Percentiles rank a stretch among this genome's conserved stretches.
These are phyloP conservation scores for Aspergillus viridinutans DNA, from an alignment of 2,329 filamentous ascomycete species.

Conservation along the genomic window DNA sequence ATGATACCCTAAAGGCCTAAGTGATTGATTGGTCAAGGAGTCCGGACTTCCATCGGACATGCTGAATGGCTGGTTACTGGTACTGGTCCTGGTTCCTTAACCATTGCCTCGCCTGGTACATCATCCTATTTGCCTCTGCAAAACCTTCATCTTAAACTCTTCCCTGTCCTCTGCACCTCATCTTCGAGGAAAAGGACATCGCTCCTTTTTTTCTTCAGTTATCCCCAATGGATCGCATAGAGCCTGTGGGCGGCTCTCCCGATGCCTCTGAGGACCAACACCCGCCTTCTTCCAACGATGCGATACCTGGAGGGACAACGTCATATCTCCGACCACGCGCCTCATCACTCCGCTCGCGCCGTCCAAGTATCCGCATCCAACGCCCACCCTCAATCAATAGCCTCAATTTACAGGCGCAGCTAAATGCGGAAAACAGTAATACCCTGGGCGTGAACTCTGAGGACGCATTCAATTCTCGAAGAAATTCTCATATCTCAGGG, in stretches of 20 bases:
- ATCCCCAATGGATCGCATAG: conserved; percentile 37
- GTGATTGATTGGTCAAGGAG: neutral
- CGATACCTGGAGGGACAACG: conserved; percentile 17
- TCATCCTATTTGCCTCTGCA: neutral
- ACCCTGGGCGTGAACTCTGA: neutral
- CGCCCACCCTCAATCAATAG: conserved; percentile 14
- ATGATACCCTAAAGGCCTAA: neutral
- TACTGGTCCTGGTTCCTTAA: too few relatives aligned
- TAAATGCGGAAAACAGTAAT: neutral
- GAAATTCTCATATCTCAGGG: neutral
- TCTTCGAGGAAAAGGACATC: neutral
- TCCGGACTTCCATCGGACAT: neutral
- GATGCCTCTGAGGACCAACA: conserved; percentile 9
- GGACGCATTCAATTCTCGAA: neutral
- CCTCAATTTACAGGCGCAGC: neutral
- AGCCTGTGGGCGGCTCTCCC: conserved; percentile 24
- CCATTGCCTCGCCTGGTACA: neutral
- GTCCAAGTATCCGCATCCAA: conserved; percentile 31
- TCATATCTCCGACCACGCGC: conserved; percentile 18
- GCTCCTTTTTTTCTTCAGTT: neutral
- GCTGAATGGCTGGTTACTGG: neutral
- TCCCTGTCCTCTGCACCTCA: conserved; percentile 1
- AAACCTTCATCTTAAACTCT: neutral
- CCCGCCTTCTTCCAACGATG: conserved; percentile 10
- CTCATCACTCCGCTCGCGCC: conserved; percentile 22